Percentiles rank a stretch among this genome's conserved stretches.
Evolutionary conservation across 2,329 filamentous ascomycete species (phyloP).

Genomic region (Huntiella abstrusa): DNA sequence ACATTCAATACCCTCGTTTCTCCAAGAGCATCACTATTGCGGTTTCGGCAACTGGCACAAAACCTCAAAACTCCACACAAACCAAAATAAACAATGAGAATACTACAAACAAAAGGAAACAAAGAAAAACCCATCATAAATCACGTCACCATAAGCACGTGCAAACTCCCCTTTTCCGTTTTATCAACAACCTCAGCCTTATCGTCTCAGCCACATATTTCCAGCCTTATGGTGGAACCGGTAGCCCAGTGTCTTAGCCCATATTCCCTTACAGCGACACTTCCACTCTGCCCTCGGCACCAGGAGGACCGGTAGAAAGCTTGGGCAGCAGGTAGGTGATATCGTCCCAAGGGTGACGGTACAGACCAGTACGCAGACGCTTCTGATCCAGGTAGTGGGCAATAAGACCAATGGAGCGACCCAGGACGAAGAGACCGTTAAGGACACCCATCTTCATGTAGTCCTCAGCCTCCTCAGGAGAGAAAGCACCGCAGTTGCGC

Average conservation of each 20-base stretch:
- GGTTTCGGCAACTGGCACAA: constrained; percentile 4
- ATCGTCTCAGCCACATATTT: too few relatives aligned
- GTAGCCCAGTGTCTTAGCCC: neutral
- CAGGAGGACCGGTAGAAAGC: constrained; percentile 49
- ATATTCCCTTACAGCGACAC: constrained; percentile 45
- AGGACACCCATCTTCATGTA: constrained; percentile 98
- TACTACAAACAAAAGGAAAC: neutral
- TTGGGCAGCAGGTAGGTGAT: constrained; percentile 87
- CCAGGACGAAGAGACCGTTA: constrained; percentile 97
- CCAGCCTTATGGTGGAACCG: too few relatives aligned
- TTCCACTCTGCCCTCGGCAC: constrained; percentile 74
- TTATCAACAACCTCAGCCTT: too few relatives aligned
- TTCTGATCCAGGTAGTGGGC: constrained; percentile 99
- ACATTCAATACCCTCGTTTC: too few relatives aligned
- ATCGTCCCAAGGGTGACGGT: constrained; percentile 98
- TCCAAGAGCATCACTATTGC: neutral
- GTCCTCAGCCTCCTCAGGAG: constrained; percentile 87
- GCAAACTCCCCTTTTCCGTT: too few relatives aligned
- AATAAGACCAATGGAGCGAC: constrained; percentile 95
- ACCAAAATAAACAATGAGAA: constrained; percentile 4
- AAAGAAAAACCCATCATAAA: constrained; percentile 1
- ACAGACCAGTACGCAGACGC: constrained; percentile 92
- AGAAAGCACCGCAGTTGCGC: constrained; percentile 96
- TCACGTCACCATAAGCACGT: neutral
- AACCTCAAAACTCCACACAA: constrained; percentile 5